Base-by-base conservation (phyloP, 306 rosid species). In the Comarum palustre region DNA sequence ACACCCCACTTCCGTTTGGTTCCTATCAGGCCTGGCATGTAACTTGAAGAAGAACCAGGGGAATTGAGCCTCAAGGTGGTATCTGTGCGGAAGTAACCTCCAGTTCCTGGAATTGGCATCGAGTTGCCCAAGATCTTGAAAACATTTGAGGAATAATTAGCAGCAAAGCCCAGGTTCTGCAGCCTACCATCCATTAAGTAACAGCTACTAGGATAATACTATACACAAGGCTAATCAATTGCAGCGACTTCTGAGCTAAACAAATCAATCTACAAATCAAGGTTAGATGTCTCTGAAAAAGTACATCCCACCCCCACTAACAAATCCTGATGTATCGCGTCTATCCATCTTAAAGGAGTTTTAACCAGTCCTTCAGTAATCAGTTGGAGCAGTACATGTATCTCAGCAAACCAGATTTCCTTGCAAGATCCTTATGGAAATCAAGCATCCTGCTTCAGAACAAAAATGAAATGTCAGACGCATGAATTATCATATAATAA, bases 241-340 rank as follows among this genome's bases (percentile, higher is more conserved):
- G 75, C 79, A 72, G 78, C 22, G 80, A 78, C 82, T 83, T 85
- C 89, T 46, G 48, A 80, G 83, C 77, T 60, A 73, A 69, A 72
- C 75, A 67, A 63, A 69, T 45, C 41, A 76, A 82, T 81, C 75
- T 84, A 92, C 88, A 82, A 80, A 78, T 77, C 79, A 87, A 66
- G 63, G 86, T 86, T 79, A 91, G 90, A 82, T 73, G 85, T 54
- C 72, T 86, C 83, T 22, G 75, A 59, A 76, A 70, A 79, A 70
- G 85, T 61, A 67, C 55, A 77, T 78, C 76, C 81, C 90, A 73
- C 96, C 99, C 84, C 99, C 99, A 13, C 99, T 95, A 50, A 95
- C 99, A 86, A 95, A 95, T 78, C 97, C 99, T 0, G 99, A 95
- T 41, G 99, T 95, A 84, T 95, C 99, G 2, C 87, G 88, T 3